Percentiles rank a stretch among this genome's conserved stretches.
Evolutionary conservation across 2,329 filamentous ascomycete species (phyloP).

Genomic region (Proliferodiscus dingleyae): DNA sequence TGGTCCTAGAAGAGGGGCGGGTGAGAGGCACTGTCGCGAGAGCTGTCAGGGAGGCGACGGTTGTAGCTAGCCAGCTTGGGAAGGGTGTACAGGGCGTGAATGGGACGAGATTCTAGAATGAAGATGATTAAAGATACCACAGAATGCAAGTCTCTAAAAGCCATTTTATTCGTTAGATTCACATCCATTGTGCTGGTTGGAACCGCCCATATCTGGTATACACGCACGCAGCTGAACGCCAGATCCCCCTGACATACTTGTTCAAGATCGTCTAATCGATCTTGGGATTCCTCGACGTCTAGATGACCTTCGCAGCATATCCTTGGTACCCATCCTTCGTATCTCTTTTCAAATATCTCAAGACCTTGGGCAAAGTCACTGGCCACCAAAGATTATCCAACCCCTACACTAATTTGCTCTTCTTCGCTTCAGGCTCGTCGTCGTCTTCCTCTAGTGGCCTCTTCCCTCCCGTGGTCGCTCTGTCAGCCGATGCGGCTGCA

Average conservation of each 20-base stretch:
- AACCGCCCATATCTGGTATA: neutral
- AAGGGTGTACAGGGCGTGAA: slow-evolving; percentile 44
- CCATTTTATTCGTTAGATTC: neutral
- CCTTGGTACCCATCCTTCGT: neutral
- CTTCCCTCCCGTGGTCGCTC: slow-evolving; percentile 14
- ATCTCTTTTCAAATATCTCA: no score
- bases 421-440: slow-evolving; percentile 23
- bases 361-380: no score
- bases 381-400: no score
- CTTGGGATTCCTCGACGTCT: no score
- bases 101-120: slow-evolving; percentile 36
- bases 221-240: no score
- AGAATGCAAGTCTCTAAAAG: neutral
- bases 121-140: neutral
- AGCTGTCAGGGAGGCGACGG: slow-evolving; percentile 66
- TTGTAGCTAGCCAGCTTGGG: slow-evolving; percentile 63
- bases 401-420: slow-evolving; percentile 19
- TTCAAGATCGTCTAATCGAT: no score
- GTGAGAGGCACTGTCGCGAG: slow-evolving; percentile 63
- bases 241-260: no score
- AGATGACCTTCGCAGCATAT: neutral
- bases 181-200: neutral
- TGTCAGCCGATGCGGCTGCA: no score
- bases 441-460: slow-evolving; percentile 7
- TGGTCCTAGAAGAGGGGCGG: slow-evolving; percentile 68